Conservation (phyloP, 2,329 filamentous ascomycete species). For the Xylariaceae sp. region DNA sequence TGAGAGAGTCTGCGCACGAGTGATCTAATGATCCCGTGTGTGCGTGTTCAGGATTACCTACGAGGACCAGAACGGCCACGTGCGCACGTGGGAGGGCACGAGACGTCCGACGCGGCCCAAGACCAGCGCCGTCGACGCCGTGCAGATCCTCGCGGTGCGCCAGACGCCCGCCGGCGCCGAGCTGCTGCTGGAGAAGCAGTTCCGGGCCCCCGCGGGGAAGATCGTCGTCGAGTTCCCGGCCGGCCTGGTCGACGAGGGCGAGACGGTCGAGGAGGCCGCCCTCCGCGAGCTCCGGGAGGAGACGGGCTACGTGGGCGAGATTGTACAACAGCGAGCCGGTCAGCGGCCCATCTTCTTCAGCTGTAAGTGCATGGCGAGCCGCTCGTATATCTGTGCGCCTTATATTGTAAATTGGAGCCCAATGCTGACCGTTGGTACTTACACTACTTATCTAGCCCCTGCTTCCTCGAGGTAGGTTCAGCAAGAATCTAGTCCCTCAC, state of each 20-base stretch:
- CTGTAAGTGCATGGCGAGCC: too few relatives aligned
- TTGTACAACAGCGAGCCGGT: conserved; percentile 23
- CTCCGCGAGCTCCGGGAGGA: conserved; percentile 35
- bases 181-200: conserved; percentile 35
- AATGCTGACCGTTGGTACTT: conserved; percentile 5
- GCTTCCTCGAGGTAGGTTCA: conserved; percentile 25
- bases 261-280: conserved; percentile 34
- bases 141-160: conserved; percentile 27
- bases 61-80: conserved; percentile 25
- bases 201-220: conserved; percentile 34
- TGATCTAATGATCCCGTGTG: neutral
- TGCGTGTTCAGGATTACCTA: conserved; percentile 28
- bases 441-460: conserved; percentile 18
- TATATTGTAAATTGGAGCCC: too few relatives aligned
- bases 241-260: conserved; percentile 34
- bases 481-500: neutral
- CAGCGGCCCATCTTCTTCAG: conserved; percentile 24
- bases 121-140: conserved; percentile 26
- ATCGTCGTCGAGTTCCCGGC: conserved; percentile 36
- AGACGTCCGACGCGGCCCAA: conserved; percentile 24
- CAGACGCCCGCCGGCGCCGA: conserved; percentile 24
- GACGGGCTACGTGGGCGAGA: conserved; percentile 34
- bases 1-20: too few relatives aligned
- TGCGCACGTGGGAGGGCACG: conserved; percentile 28
- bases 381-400: too few relatives aligned